Evolutionary conservation across 2,329 filamentous ascomycete genomes (phyloP), one percentile per base, ranked within the genome.

Genomic region (Talaromyces sp.): DNA sequence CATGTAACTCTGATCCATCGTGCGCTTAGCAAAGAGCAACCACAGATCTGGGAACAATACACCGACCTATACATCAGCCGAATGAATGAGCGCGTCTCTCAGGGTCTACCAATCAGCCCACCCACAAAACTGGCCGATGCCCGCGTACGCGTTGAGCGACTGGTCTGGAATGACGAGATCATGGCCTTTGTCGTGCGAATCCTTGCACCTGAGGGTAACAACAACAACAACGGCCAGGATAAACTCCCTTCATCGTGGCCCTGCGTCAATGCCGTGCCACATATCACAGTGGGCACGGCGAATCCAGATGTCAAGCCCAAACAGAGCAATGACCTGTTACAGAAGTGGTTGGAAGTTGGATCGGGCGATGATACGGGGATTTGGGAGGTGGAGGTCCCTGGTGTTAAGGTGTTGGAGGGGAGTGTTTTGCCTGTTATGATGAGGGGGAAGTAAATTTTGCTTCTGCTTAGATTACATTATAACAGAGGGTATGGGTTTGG

Each of bases 1-100:
- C 95, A 99, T 75, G 91, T 99, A 65, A 99, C 95, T 0, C 85
- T 99, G 45, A 92, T 97, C 76, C 95, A 99, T 77, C 89, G 89
- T 56, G 88, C 89, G 11, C 82, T 81, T 2, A 81, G 86, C 10
- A 82, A 82, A 47, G 79, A 89, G 34, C 78, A 89, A 68, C 85
- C 88, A 0, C 85, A 89, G 8, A 82, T 94, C 63, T 99, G 95
- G 95, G 80, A 89, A 63, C 85, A 83, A 64, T 94, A 97, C 70
- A 76, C 75, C 5, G 79, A 84, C n/a, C 78, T 91, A 1, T 87
- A 91, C 70, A 74, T 77, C 25, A 68, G 73, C 19, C 72, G 74
- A 3, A 71, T 80, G 65, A 71, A 70, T 65, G 63, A 68, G 17
- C 71, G 73, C 31, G 67, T 73, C 62, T 47, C 73, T 63, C 61